These are phyloP conservation scores for Lathyrus sativus DNA, from an alignment of 306 rosid genomes.

Conservation along the genomic window DNA sequence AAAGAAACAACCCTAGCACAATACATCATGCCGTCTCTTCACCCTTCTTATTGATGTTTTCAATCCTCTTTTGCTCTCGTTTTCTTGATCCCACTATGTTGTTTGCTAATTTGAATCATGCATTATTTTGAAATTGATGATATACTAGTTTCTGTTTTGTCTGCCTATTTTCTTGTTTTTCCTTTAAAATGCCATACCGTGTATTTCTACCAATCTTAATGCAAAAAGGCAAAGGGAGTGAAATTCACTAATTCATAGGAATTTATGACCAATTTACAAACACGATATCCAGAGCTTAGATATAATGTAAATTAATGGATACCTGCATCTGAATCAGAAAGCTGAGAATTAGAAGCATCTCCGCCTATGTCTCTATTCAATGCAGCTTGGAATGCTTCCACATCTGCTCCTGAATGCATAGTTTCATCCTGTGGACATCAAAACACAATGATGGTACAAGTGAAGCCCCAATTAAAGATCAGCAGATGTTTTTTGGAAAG, in stretches of 20 bases:
- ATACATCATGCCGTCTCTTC: neutral
- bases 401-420: constrained; percentile 87
- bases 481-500: constrained; percentile 9
- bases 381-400: constrained; percentile 90
- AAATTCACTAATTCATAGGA: constrained; percentile 13
- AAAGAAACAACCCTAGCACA: constrained; percentile 10
- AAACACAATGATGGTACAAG: constrained; percentile 18
- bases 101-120: neutral
- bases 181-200: neutral
- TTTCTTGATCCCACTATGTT: neutral
- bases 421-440: constrained; percentile 66
- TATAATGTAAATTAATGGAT: constrained; percentile 17
- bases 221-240: constrained; percentile 21
- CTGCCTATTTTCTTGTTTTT: neutral
- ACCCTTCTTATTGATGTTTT: neutral
- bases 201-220: neutral
- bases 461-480: constrained; percentile 7
- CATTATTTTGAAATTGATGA: neutral
- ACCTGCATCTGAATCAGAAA: constrained; percentile 58
- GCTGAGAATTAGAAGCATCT: constrained; percentile 57
- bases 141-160: neutral
- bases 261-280: constrained; percentile 44
- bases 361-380: constrained; percentile 80
- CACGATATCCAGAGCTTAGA: neutral
- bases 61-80: neutral